phyloP scores from a whole-genome alignment of 495 filamentous ascomycete genomes.

The Tuber umbilicatum region DNA sequence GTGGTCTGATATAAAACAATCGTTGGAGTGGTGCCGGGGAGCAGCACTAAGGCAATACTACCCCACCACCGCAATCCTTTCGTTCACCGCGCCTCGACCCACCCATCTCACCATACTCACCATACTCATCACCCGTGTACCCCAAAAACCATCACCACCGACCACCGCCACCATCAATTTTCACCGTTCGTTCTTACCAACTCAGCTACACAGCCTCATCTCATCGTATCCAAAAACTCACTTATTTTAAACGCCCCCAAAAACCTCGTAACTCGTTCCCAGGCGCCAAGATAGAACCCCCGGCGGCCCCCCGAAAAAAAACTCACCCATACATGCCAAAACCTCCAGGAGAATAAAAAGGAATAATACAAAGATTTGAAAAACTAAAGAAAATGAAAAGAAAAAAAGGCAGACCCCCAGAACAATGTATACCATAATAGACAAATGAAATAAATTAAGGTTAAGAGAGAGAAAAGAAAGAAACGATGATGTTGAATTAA shows the following conservation, averaged over 20 bases:
- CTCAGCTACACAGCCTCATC: neutral
- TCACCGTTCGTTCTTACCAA: neutral
- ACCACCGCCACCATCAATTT: neutral
- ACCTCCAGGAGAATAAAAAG: neutral
- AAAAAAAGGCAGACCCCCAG: neutral
- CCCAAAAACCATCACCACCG: neutral
- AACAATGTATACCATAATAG: neutral
- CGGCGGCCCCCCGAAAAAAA: neutral
- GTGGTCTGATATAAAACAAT: neutral
- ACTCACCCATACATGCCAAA: neutral
- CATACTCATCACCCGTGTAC: neutral
- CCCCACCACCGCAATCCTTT: neutral
- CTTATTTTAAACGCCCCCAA: neutral
- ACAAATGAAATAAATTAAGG: neutral
- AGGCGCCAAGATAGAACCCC: neutral
- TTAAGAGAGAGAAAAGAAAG: neutral
- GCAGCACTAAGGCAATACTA: neutral
- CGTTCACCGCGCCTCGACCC: too few species aligned
- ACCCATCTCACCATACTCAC: neutral
- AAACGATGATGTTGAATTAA: neutral
- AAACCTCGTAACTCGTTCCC: neutral
- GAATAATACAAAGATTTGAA: neutral
- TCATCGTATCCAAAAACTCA: neutral
- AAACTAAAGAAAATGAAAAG: neutral
- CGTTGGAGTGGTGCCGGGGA: neutral